These are phyloP conservation scores for Mollisiaceae sp. DNA, from an alignment of 2,329 filamentous ascomycete species.

Conservation along the genomic window DNA sequence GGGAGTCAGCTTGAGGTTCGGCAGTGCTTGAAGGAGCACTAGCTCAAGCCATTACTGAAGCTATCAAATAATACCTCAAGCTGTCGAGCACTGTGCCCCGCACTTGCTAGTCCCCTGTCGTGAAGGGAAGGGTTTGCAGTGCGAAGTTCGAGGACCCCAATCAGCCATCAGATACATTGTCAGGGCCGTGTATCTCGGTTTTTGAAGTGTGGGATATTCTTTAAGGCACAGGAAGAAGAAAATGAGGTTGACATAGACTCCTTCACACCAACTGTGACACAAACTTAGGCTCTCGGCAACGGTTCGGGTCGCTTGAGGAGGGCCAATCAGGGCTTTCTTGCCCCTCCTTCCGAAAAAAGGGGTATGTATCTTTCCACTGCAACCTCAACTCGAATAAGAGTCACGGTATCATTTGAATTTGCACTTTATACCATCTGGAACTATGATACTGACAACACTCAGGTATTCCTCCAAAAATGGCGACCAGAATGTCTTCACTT, in stretches of 20 bases:
- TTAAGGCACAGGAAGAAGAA: not conserved
- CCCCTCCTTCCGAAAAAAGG: conserved; percentile 4
- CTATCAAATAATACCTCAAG: conserved; percentile 5
- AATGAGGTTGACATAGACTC: conserved; percentile 16
- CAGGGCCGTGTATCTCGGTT: conserved; percentile 1
- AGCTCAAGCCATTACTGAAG: conserved; percentile 3
- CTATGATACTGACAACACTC: not conserved
- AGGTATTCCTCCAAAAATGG: conserved; percentile 19
- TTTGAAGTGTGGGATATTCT: not conserved
- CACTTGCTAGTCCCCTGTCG: conserved; percentile 6
- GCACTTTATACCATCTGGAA: not conserved
- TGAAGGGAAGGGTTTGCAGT: not conserved
- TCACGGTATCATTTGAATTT: too few relatives aligned
- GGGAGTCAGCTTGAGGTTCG: not conserved
- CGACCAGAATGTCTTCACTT: conserved; percentile 26
- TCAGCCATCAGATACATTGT: conserved; percentile 1
- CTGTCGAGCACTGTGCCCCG: not conserved
- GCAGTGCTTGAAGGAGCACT: not conserved
- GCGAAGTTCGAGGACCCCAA: not conserved
- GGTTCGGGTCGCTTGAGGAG: not conserved
- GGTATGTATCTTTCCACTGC: not conserved
- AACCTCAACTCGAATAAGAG: not conserved
- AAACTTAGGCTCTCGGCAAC: not conserved
- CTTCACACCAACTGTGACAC: conserved; percentile 1
- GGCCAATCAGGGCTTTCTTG: not conserved